Conservation (phyloP, 2,329 filamentous ascomycete species). For the Fonsecaea multimorphosa region DNA sequence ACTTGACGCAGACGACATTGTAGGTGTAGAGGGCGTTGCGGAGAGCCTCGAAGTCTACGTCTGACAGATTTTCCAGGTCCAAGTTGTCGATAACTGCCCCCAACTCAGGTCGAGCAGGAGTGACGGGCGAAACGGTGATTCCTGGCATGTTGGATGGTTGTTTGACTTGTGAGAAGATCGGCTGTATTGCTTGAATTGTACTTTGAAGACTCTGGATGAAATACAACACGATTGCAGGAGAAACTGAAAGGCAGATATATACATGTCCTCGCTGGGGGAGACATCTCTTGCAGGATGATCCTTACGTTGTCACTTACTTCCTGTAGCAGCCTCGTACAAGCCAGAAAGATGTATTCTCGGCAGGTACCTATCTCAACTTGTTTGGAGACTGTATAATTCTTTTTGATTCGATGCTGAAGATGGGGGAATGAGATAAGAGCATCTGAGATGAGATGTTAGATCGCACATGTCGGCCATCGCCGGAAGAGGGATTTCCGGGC, state of each 20-base stretch:
- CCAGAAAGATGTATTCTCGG: slow-evolving; percentile 7
- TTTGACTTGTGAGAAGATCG: background rate
- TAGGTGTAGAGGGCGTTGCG: slow-evolving; percentile 69
- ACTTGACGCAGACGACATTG: slow-evolving; percentile 74
- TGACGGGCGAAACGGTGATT: slow-evolving; percentile 29
- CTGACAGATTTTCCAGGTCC: slow-evolving; percentile 67
- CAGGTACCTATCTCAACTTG: slow-evolving; percentile 15
- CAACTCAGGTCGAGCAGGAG: slow-evolving; percentile 53
- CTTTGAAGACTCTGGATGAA: background rate
- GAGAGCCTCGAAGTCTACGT: slow-evolving; percentile 69
- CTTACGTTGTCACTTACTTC: background rate
- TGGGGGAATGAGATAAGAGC: background rate
- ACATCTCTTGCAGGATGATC: background rate
- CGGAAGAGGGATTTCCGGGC: background rate
- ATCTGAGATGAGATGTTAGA: background rate
- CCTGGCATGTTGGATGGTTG: slow-evolving; percentile 24
- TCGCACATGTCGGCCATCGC: background rate
- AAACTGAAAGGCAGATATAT: slow-evolving; percentile 5
- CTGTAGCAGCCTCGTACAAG: slow-evolving; percentile 22
- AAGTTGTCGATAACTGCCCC: slow-evolving; percentile 65
- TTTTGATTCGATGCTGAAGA: slow-evolving; percentile 8
- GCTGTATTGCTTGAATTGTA: background rate
- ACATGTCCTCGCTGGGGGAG: background rate
- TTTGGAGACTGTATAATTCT: background rate
- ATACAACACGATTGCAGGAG: background rate